These are phyloP conservation scores for Stramenopiles sp. DNA, from an alignment of 352 stramenopile genomes.

Conservation along the genomic window DNA sequence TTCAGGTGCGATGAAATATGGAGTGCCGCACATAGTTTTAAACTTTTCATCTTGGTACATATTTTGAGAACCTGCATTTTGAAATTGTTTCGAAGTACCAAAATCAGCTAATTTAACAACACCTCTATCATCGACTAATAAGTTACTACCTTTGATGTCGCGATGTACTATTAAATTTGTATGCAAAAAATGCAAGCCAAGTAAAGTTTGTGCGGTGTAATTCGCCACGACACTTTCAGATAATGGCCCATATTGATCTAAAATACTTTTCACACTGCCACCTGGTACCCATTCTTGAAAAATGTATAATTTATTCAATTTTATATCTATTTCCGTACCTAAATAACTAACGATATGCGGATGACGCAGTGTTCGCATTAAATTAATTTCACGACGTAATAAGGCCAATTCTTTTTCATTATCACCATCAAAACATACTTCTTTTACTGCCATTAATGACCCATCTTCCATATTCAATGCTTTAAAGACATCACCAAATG, in stretches of 20 bases:
- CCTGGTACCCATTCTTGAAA: neutral
- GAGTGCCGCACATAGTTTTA: neutral
- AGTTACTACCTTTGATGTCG: neutral
- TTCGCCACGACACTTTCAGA: neutral
- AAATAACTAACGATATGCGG: neutral
- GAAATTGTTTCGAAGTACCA: neutral
- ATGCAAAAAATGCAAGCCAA: neutral
- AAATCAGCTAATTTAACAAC: neutral
- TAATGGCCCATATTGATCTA: neutral
- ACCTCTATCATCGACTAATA: neutral
- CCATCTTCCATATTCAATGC: neutral
- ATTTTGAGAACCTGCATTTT: neutral
- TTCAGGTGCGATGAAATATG: neutral
- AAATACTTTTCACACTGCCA: neutral
- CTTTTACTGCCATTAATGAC: neutral
- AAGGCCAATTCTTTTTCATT: neutral
- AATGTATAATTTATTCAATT: neutral
- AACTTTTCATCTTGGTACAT: neutral
- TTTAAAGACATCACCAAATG: neutral
- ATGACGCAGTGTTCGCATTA: neutral
- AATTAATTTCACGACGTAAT: neutral
- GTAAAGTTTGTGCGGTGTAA: neutral
- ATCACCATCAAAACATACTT: neutral
- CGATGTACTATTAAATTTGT: neutral
- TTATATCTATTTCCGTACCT: conserved; percentile 8